A percentile compares a stretch with the other conserved stretches of the same genome.
Conservation (phyloP, 257 asterid genomes). For the Solanum ossicruentum region DNA sequence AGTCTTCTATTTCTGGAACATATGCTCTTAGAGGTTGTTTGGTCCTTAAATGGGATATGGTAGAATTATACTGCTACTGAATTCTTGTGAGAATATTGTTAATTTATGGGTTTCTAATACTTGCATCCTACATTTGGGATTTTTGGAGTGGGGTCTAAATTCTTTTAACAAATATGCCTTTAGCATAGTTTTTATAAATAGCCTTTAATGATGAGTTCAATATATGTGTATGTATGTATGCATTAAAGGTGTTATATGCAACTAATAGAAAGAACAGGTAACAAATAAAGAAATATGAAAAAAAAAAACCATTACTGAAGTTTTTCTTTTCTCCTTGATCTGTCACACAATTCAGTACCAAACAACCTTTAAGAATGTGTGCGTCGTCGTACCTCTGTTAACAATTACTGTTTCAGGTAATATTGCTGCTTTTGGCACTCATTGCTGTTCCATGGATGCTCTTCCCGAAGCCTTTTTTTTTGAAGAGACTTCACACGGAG, state of each 20-base stretch:
- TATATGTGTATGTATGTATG: background rate
- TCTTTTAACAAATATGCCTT: background rate
- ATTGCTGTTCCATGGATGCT: constrained; percentile 99
- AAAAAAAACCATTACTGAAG: background rate
- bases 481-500: constrained; percentile 69
- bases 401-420: constrained; percentile 34
- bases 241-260: background rate
- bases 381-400: background rate
- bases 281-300: background rate
- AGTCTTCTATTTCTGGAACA: background rate
- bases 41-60: background rate
- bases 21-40: background rate
- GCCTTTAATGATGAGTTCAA: background rate
- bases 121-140: background rate
- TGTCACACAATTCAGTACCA: background rate
- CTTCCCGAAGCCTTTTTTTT: constrained; percentile 86
- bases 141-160: background rate
- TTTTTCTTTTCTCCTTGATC: background rate
- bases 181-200: background rate
- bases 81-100: background rate
- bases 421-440: constrained; percentile 60
- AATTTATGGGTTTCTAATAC: background rate
- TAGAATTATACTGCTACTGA: background rate
- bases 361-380: background rate
- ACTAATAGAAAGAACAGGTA: background rate